phyloP scores from a whole-genome alignment of 2,329 filamentous ascomycete species.

The Phaeosphaeriaceae sp. region DNA sequence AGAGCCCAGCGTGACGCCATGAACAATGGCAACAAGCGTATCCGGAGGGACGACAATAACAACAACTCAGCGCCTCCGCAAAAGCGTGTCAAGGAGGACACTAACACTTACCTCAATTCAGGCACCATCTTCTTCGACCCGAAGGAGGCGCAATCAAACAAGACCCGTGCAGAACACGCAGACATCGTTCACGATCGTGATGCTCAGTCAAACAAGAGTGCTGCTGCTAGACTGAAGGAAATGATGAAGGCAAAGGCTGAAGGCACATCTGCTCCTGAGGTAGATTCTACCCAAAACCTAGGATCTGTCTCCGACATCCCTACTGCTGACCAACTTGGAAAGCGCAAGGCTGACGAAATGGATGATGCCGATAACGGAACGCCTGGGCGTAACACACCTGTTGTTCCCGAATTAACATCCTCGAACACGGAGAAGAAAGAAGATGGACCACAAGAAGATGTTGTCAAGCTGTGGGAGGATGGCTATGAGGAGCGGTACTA shows the following conservation, averaged over 20 bases:
- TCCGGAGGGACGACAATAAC: constrained; percentile 40
- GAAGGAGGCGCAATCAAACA: constrained; percentile 45
- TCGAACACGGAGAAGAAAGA: constrained; percentile 47
- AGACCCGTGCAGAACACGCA: constrained; percentile 69
- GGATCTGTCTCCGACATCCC: constrained; percentile 44
- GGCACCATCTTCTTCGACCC: constrained; percentile 47
- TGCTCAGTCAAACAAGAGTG: constrained; percentile 83
- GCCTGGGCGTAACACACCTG: constrained; percentile 65
- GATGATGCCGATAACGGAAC: constrained; percentile 67
- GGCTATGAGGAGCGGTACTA: constrained; percentile 97
- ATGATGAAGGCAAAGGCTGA: constrained; percentile 66
- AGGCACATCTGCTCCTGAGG: constrained; percentile 30
- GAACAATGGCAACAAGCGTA: constrained; percentile 38
- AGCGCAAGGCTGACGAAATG: constrained; percentile 77
- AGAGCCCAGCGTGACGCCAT: constrained; percentile 61
- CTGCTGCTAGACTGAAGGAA: constrained; percentile 79
- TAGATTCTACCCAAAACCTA: constrained; percentile 27
- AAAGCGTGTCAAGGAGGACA: constrained; percentile 45
- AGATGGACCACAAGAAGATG: constrained; percentile 75
- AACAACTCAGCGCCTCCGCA: constrained; percentile 28
- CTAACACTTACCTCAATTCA: constrained; percentile 42
- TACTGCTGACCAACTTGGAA: constrained; percentile 63
- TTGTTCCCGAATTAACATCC: constrained; percentile 54
- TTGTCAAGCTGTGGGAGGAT: constrained; percentile 90
- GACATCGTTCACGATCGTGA: constrained; percentile 86